Conservation (phyloP, 495 filamentous ascomycete species). For the Cercophora sp. region DNA sequence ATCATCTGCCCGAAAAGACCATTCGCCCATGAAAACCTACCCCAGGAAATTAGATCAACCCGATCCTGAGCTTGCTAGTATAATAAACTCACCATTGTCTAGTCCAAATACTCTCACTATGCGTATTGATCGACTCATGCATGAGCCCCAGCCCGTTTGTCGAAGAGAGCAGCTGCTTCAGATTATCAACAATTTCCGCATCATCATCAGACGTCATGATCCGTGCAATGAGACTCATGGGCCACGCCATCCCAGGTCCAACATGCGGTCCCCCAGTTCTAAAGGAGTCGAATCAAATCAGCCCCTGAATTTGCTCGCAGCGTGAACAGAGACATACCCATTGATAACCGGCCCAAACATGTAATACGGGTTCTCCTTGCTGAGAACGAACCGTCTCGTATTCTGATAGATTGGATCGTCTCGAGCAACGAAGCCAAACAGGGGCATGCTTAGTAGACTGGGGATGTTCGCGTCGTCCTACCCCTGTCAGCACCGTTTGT, state of each 20-base stretch:
- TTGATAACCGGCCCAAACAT: constrained; percentile 51
- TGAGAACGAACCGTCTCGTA: constrained; percentile 49
- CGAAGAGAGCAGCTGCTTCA: constrained; percentile 47
- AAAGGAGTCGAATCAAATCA: not conserved
- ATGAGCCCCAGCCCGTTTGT: constrained; percentile 58
- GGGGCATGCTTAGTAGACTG: constrained; percentile 49
- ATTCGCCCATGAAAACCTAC: constrained; percentile 66
- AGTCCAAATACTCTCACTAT: constrained; percentile 50
- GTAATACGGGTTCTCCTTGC: constrained; percentile 52
- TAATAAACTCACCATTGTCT: constrained; percentile 49
- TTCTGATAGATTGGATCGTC: constrained; percentile 46
- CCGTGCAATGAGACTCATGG: constrained; percentile 53
- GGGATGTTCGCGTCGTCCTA: constrained; percentile 60
- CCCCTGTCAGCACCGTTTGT: not conserved
- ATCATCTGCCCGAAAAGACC: constrained; percentile 67
- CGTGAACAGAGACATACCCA: constrained; percentile 19
- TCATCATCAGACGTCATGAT: constrained; percentile 41
- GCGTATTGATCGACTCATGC: constrained; percentile 57
- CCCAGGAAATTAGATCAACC: not conserved
- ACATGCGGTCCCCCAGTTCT: constrained; percentile 54
- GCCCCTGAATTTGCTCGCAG: too few relatives aligned
- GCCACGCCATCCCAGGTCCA: constrained; percentile 56
- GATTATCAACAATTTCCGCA: constrained; percentile 44
- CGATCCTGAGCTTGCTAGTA: not conserved
- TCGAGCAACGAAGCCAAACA: constrained; percentile 46